phyloP scores from a whole-genome alignment of 2,329 filamentous ascomycete species.

The Xylaria sp. region DNA sequence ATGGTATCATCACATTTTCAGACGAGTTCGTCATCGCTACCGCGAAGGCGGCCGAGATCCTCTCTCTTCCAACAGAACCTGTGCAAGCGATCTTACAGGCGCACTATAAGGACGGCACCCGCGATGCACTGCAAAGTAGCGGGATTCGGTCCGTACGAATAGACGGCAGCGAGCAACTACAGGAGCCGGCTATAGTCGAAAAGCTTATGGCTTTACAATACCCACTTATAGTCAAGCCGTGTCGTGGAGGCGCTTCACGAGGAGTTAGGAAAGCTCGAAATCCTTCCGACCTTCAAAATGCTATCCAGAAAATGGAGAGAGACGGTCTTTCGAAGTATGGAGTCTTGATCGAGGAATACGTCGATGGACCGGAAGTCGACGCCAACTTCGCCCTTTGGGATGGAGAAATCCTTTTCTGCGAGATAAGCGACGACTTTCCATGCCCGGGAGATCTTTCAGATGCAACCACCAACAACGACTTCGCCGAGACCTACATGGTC shows the following conservation, averaged over 20 bases:
- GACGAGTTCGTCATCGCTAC: background rate
- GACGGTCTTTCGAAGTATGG: background rate
- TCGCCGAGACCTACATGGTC: background rate
- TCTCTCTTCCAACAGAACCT: background rate
- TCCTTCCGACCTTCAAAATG: background rate
- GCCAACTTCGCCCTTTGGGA: background rate
- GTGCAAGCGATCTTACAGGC: background rate
- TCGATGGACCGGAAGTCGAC: conserved; percentile 1
- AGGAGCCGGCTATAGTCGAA: background rate
- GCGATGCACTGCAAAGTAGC: background rate
- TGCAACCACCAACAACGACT: background rate
- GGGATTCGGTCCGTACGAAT: background rate
- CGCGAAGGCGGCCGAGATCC: background rate
- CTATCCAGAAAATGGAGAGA: background rate
- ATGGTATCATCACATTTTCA: background rate
- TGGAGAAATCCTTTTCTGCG: background rate
- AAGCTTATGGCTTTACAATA: background rate
- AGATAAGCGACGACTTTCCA: conserved; percentile 1
- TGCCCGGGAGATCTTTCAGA: background rate
- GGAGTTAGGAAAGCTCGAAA: background rate
- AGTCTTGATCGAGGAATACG: background rate
- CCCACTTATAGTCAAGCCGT: background rate
- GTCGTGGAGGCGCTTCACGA: background rate
- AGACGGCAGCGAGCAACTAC: background rate
- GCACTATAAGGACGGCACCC: background rate